Base-by-base conservation (phyloP, 1,139 yeast genomes). In the Candida labiduridarum region DNA sequence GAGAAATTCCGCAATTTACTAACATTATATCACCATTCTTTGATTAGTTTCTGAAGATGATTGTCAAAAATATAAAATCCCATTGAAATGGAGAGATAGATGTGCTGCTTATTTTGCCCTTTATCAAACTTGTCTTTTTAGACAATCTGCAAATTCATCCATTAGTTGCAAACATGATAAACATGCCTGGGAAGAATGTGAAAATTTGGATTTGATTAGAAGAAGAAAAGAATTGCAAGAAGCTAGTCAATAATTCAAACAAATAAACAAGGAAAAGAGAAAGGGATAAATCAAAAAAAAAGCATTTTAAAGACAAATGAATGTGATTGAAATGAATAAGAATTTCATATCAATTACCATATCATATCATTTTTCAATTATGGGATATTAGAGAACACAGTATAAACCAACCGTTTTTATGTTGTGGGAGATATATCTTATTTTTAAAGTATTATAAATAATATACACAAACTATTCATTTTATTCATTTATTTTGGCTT, bases 151-250 rank as follows among this genome's bases (percentile, higher is more conserved):
- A 52, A 74, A 75, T 61, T 66, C 74, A 4, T 67, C 76, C 9
- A 76, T 76, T 48, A 84, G 82, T 63, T 89, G 96, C 71, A 79
- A 80, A 55, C 87, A 85, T 58, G 91, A 87, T 71, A 83, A 91
- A 68, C 96, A 89, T 60, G 82, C 83, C 42, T 89, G 92, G 79
- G 96, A 89, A 71, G 89, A 87, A 64, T 89, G 96, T 69, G 89
- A 89, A 69, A 87, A 87, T 69, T 72, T 85, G 69, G 96, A 89
- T 66, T 89, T 86, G 74, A 81, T 84, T 66, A 83, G 95, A 74
- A 83, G 96, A 71, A 89, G 87, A 56, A 78, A 83, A 66, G 92
- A 87, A 69, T 76, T 87, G 67, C 80, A 83, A 61, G 79, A 78
- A 51, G 72, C 40, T 18, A 44, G 46, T 36, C 34, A 35, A 35